Conservation (phyloP, 495 filamentous ascomycete genomes). For the Talaromyces adpressus region DNA sequence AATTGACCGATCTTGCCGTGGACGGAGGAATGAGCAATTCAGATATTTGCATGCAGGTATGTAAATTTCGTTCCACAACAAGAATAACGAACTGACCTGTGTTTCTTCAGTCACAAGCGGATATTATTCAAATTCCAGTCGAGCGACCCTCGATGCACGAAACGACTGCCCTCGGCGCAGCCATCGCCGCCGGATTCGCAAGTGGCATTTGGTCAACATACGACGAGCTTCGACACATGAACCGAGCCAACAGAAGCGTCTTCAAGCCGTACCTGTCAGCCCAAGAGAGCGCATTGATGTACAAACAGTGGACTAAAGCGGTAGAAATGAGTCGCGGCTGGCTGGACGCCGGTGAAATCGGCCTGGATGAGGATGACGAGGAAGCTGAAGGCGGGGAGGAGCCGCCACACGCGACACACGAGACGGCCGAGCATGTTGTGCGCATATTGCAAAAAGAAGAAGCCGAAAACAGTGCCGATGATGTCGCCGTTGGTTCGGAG, state of each 20-base stretch:
- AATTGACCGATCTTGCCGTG: conserved; percentile 71
- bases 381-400: not conserved
- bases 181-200: conserved; percentile 88
- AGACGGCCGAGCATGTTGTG: not conserved
- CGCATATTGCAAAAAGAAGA: not conserved
- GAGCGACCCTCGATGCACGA: conserved; percentile 67
- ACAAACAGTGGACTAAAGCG: conserved; percentile 72
- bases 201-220: conserved; percentile 75
- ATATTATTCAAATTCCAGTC: conserved; percentile 38
- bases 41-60: conserved; percentile 82
- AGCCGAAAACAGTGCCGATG: conserved; percentile 1
- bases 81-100: not conserved
- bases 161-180: conserved; percentile 86
- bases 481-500: conserved; percentile 3
- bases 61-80: conserved; percentile 6
- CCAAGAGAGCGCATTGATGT: conserved; percentile 56
- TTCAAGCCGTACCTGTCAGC: conserved; percentile 62
- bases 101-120: conserved; percentile 29
- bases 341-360: conserved; percentile 24
- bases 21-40: conserved; percentile 95
- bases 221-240: conserved; percentile 72
- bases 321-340: conserved; percentile 84
- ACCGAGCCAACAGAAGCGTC: conserved; percentile 60
- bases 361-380: conserved; percentile 7
- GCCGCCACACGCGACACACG: not conserved